Percentiles rank a stretch among this genome's conserved stretches.
These are phyloP conservation scores for Porpolomopsis calyptriformis DNA, from an alignment of 768 basidiomycete genomes.

Conservation along the genomic window DNA sequence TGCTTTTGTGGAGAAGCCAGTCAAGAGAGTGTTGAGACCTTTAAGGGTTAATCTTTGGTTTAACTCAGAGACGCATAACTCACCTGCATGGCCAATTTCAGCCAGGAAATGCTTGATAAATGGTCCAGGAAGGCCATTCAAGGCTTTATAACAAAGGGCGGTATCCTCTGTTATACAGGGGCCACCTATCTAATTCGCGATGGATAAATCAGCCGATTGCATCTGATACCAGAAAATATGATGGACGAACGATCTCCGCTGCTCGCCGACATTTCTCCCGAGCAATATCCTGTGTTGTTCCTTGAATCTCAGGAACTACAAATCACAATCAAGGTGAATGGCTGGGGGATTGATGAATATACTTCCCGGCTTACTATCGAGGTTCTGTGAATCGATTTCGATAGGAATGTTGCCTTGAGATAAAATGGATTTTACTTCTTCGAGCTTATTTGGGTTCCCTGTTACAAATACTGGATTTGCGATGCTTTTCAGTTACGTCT, in stretches of 20 bases:
- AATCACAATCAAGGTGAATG: conserved; percentile 1
- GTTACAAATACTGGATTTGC: conserved; percentile 76
- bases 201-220: not conserved
- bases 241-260: conserved; percentile 55
- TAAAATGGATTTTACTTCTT: conserved; percentile 80
- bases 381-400: conserved; percentile 62
- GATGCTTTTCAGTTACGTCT: not conserved
- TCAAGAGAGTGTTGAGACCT: conserved; percentile 74
- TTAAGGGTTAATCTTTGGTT: too few species aligned
- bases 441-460: conserved; percentile 86
- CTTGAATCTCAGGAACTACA: conserved; percentile 88
- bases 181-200: conserved; percentile 29
- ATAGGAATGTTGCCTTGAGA: conserved; percentile 52
- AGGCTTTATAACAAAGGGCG: conserved; percentile 80
- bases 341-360: not conserved
- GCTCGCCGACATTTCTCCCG: conserved; percentile 77
- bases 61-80: too few species aligned
- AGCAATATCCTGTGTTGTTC: conserved; percentile 84
- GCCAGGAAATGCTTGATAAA: conserved; percentile 93
- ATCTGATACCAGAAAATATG: not conserved
- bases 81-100: conserved; percentile 67
- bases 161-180: conserved; percentile 83
- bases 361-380: conserved; percentile 59
- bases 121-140: conserved; percentile 88
- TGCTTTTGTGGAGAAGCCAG: conserved; percentile 59